Conservation (phyloP, 2,329 filamentous ascomycete species). For the Scleromitrula shiraiana region DNA sequence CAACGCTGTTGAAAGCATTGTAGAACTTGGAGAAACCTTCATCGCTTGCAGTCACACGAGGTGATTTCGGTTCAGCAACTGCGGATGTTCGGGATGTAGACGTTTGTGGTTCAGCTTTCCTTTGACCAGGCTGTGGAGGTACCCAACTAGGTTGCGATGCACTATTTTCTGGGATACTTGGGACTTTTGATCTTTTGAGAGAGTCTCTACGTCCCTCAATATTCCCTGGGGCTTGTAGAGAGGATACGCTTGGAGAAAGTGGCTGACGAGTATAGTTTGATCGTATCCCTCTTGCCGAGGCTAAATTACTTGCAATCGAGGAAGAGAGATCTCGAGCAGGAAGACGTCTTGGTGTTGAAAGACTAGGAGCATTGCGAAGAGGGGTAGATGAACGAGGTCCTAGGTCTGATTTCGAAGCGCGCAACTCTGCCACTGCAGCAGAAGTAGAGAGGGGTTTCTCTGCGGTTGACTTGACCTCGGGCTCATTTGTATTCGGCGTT, state of each 20-base stretch:
- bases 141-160: conserved; percentile 43
- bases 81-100: conserved; percentile 27
- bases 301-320: conserved; percentile 82
- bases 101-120: conserved; percentile 24
- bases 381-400: conserved; percentile 23
- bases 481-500: conserved; percentile 16
- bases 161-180: conserved; percentile 42
- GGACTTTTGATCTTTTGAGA: conserved; percentile 44
- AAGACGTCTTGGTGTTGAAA: conserved; percentile 31
- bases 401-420: conserved; percentile 26
- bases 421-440: conserved; percentile 28
- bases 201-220: conserved; percentile 49
- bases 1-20: conserved; percentile 78
- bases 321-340: conserved; percentile 63
- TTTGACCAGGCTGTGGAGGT: conserved; percentile 33
- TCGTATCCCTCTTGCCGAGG: conserved; percentile 74
- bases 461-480: conserved; percentile 22
- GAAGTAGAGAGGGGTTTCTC: conserved; percentile 28
- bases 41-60: conserved; percentile 39
- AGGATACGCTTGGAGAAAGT: conserved; percentile 63
- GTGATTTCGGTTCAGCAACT: conserved; percentile 22
- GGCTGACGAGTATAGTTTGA: conserved; percentile 57
- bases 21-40: conserved; percentile 90
- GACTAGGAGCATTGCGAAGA: conserved; percentile 20
- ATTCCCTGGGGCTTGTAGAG: conserved; percentile 64